A percentile compares a stretch with the other conserved stretches of the same genome.
Evolutionary conservation across 176 grass and related monocot genomes (phyloP).

Genomic region (Hordeum vulgare): MorexV3_pseudomolecules_assembly NC_058520.1:391142002-391142501

Average conservation of each 20-base stretch:
- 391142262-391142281: conserved; percentile 7
- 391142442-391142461: neutral
- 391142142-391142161: conserved; percentile 99
- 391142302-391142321: conserved; percentile 97
- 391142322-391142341: conserved; percentile 79
- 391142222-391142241: neutral
- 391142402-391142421: conserved; percentile 66
- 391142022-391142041: neutral
- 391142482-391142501: conserved; percentile 24
- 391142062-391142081: conserved; percentile 19
- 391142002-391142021: neutral
- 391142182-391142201: conserved; percentile 85
- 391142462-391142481: conserved; percentile 20
- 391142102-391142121: conserved; percentile 21
- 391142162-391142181: conserved; percentile 98
- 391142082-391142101: conserved; percentile 64
- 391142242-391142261: conserved; percentile 18
- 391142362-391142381: conserved; percentile 93
- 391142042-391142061: neutral
- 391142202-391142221: neutral
- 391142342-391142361: conserved; percentile 87
- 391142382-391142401: conserved; percentile 98
- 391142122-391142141: conserved; percentile 75
- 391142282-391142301: conserved; percentile 3
- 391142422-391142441: neutral